Conservation (phyloP, 805 yeast species). For the Ogataea paraovalis region DNA sequence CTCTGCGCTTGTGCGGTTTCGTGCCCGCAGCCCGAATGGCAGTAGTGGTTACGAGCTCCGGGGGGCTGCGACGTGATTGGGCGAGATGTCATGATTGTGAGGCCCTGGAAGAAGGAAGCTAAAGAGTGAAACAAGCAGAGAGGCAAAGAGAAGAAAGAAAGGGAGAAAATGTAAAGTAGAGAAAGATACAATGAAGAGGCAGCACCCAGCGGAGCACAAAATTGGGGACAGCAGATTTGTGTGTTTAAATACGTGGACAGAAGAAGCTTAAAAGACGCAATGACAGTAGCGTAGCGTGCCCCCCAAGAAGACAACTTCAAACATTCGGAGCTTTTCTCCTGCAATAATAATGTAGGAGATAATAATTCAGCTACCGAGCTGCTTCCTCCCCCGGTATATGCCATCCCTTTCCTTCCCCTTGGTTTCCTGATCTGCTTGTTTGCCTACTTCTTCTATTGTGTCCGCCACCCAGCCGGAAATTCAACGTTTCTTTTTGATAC, state of each 20-base stretch:
- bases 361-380: background rate
- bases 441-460: background rate
- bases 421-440: background rate
- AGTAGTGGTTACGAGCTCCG: background rate
- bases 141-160: background rate
- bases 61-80: background rate
- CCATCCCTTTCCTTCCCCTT: background rate
- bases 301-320: background rate
- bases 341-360: background rate
- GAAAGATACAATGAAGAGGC: background rate
- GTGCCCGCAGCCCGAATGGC: background rate
- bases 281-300: background rate
- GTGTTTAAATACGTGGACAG: background rate
- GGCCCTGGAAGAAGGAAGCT: background rate
- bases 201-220: background rate
- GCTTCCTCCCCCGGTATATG: background rate
- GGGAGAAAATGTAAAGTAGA: background rate
- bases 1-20: background rate
- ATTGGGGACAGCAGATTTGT: background rate
- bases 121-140: background rate
- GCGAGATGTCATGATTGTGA: background rate
- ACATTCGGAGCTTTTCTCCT: background rate
- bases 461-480: background rate
- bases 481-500: background rate
- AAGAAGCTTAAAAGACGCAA: background rate